A percentile compares a stretch with the other conserved stretches of the same genome.
phyloP scores from a whole-genome alignment of 2,329 filamentous ascomycete species.

The Sarocladium strictum region DNA sequence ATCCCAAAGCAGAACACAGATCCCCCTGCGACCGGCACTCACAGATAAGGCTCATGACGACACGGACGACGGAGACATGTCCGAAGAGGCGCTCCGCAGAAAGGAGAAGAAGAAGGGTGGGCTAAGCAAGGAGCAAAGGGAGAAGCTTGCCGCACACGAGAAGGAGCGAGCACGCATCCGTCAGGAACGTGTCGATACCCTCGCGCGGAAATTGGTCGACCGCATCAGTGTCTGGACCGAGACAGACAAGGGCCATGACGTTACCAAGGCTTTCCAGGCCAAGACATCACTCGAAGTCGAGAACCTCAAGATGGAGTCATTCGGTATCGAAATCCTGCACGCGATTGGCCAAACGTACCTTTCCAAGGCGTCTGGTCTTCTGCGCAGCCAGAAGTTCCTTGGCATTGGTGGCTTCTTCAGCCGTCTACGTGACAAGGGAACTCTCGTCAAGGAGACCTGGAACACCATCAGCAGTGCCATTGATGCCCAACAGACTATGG shows the following conservation, averaged over 20 bases:
- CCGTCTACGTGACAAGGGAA: conserved; percentile 92
- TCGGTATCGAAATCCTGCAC: conserved; percentile 92
- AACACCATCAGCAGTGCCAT: conserved; percentile 94
- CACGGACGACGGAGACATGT: conserved; percentile 55
- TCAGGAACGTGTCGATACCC: conserved; percentile 81
- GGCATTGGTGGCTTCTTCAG: conserved; percentile 94
- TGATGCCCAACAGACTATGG: conserved; percentile 96
- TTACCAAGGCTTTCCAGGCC: conserved; percentile 84
- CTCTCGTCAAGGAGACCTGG: conserved; percentile 96
- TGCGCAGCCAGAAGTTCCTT: conserved; percentile 95
- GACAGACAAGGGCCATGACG: conserved; percentile 81
- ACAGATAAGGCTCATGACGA: conserved; percentile 73
- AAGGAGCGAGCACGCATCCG: conserved; percentile 76
- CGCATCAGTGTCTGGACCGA: conserved; percentile 94
- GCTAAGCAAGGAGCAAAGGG: conserved; percentile 84
- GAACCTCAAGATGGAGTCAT: conserved; percentile 98
- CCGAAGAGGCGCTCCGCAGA: conserved; percentile 37
- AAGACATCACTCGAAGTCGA: conserved; percentile 94
- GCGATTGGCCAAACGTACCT: conserved; percentile 90
- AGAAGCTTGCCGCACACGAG: conserved; percentile 85
- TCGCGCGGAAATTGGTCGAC: conserved; percentile 80
- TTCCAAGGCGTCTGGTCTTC: conserved; percentile 76
- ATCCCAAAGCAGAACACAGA: conserved; percentile 40
- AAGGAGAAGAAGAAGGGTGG: conserved; percentile 81
- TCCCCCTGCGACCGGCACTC: conserved; percentile 77